Evolutionary conservation across 2,329 filamentous ascomycete species (phyloP).

Genomic region (Metarhizium album): DNA sequence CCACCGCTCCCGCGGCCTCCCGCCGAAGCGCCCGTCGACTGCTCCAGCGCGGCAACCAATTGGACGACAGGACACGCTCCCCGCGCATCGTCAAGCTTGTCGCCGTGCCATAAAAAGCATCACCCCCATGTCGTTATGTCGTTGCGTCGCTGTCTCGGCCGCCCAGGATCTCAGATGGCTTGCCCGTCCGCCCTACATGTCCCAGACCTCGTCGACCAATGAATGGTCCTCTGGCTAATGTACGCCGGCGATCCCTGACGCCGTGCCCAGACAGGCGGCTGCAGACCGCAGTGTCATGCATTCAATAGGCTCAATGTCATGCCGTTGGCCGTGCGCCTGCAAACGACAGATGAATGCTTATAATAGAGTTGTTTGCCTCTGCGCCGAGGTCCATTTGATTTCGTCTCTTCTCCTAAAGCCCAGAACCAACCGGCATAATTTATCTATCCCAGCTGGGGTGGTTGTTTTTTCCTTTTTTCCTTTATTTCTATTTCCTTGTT

Average conservation of each 20-base stretch:
- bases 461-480: slow-evolving; percentile 7
- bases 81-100: background rate
- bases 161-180: background rate
- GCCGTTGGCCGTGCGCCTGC: background rate
- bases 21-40: background rate
- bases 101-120: slow-evolving; percentile 3
- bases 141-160: background rate
- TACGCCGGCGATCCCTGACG: background rate
- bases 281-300: background rate
- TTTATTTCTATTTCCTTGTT: slow-evolving; percentile 14
- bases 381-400: background rate
- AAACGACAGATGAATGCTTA: slow-evolving; percentile 6
- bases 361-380: slow-evolving; percentile 15
- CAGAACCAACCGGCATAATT: slow-evolving; percentile 5
- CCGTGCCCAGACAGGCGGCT: background rate
- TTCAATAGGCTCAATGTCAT: background rate
- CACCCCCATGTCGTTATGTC: background rate
- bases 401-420: slow-evolving; percentile 4
- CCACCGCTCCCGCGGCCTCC: background rate
- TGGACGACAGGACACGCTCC: background rate
- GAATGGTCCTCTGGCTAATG: background rate
- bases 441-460: background rate
- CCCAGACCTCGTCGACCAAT: background rate
- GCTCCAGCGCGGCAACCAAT: background rate
- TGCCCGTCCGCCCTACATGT: background rate